Evolutionary conservation across 176 grass and related monocot species (phyloP), one percentile per base, ranked within the genome.

Genomic region (Raddia guianensis): DNA sequence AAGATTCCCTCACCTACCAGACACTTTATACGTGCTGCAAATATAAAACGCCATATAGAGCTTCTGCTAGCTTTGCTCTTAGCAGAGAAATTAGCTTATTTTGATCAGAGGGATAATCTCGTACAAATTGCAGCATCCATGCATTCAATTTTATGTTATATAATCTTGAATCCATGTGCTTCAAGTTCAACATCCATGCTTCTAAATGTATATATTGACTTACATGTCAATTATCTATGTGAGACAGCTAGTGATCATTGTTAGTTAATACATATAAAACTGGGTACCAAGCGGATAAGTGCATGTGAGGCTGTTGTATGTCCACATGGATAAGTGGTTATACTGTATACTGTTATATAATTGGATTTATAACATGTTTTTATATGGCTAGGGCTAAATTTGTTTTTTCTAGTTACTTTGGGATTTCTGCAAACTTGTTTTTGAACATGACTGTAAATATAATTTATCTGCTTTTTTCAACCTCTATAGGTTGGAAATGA

Each of bases 401-500:
- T 20, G 7, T 72, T 57, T 60, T 65, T 73, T 42, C 35, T 10
- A 42, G 27, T 27, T 27, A 27, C 44, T 53, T 88, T 52, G 52
- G 35, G 37, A 60, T 55, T 20, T 63, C 12, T 80, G 66, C 9
- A 12, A 52, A 45, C 4, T 12, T 9, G 40, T 63, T 63, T 79
- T 5, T 63, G 9, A 59, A 19, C 53, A 48, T 84, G 32, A 12
- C 35, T 88, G 3, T 58, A n/a, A 54, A 45, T 52, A 5, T 44
- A 53, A 15, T 19, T 37, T 58, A 13, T 67, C 50, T 1, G 58
- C 1, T 55, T 71, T 75, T 58, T 72, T 6, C 7, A 66, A 34
- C 50, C 14, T 52, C 8, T 82, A 90, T 82, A 90, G 87, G 78
- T 68, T 66, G 42, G 66, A 76, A 21, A 97, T 93, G 93, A 61